Evolutionary conservation across 306 rosid species (phyloP), one percentile per base, ranked within the genome.

Genomic region (Cajanus cajan): DNA sequence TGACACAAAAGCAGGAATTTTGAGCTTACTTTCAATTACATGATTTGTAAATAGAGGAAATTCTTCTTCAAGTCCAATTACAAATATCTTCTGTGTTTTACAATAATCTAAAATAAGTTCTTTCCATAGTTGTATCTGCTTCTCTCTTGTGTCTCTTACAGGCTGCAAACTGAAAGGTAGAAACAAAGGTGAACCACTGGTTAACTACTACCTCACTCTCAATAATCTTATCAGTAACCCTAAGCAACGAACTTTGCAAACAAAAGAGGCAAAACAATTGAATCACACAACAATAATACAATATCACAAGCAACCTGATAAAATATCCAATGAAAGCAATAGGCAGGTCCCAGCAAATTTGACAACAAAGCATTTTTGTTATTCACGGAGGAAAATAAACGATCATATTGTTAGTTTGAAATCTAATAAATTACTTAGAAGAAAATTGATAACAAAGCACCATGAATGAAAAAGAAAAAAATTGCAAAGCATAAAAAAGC

Each of bases 91-190:
- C 51, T 89, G 94, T 31, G 88, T 84, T 83, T 70, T 88, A 82
- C 98, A 94, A 69, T 84, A 94, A 77, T 94, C 97, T 67, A 94
- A 79, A 80, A 94, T 92, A 59, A 94, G 98, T 18, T 92, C 98
- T 87, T 90, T 94, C 98, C 97, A 94, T 4, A 94, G 85, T 48
- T 92, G 97, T 59, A 90, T 48, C 83, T 94, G 98, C 86, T 94
- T 94, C 82, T 92, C 97, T 59, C 97, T 90, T 47, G 96, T 94
- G 31, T 90, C 98, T 86, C 94, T 90, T 44, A 94, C 92, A 19
- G 96, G 92, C 89, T 92, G 98, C 88, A 94, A 90, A 65, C 98
- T 94, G 90, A 78, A 82, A 83, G 43, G 68, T 24, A 81, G 40
- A 66, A 36, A 13, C 68, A 34, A 77, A 82, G 12, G 78, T 28